phyloP scores from a whole-genome alignment of 129 eudicot genomes.

The Helianthus tuberosus region DNA sequence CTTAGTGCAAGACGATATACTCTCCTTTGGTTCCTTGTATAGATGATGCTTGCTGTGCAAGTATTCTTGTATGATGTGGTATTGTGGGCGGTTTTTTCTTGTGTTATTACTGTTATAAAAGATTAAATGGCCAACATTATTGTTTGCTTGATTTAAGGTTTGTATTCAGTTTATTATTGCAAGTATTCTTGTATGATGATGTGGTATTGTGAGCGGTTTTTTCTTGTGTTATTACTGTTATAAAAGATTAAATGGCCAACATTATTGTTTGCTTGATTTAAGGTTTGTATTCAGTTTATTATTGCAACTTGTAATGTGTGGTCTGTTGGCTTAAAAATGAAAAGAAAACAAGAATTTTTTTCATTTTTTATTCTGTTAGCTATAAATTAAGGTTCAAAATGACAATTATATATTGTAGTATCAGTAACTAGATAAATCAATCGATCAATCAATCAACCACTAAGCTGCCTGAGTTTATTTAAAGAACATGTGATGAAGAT shows the following conservation, averaged over 20 bases:
- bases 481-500: too few species aligned
- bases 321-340: conserved; percentile 10
- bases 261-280: conserved; percentile 14
- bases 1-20: not conserved
- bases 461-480: too few species aligned
- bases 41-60: conserved; percentile 18
- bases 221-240: not conserved
- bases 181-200: conserved; percentile 18
- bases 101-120: not conserved
- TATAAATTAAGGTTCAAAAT: not conserved
- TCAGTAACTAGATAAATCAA: not conserved
- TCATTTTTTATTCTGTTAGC: not conserved
- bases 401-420: not conserved
- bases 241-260: not conserved
- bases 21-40: conserved; percentile 18
- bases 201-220: conserved; percentile 11
- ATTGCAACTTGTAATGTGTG: conserved; percentile 17
- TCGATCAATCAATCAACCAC: too few species aligned
- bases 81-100: conserved; percentile 4
- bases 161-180: too few species aligned
- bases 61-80: conserved; percentile 21
- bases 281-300: conserved; percentile 10
- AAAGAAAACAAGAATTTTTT: not conserved
- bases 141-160: conserved; percentile 14
- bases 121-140: not conserved